These are phyloP conservation scores for Diplodia sapinea DNA, from an alignment of 2,329 filamentous ascomycete genomes.

Conservation along the genomic window DNA sequence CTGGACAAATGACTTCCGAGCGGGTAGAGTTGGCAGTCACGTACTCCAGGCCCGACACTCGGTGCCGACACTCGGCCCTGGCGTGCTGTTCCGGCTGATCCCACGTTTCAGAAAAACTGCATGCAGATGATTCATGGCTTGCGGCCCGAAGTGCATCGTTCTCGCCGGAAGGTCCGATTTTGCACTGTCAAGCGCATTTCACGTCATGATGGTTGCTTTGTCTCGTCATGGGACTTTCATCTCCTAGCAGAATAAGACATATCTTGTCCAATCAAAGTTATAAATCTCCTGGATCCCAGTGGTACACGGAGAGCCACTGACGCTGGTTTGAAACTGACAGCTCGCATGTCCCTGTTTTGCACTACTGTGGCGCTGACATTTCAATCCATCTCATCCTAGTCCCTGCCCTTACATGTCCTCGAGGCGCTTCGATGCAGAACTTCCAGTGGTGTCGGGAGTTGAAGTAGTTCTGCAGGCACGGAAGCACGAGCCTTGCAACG, in stretches of 20 bases:
- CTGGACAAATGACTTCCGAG: slow-evolving; percentile 1
- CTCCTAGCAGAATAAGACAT: neutral
- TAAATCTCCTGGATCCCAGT: neutral
- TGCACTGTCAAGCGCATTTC: neutral
- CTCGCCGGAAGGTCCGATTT: neutral
- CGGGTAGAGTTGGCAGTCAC: neutral
- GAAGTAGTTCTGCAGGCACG: neutral
- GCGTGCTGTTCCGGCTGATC: neutral
- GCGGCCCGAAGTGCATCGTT: neutral
- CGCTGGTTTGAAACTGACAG: neutral
- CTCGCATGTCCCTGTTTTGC: slow-evolving; percentile 1
- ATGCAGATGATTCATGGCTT: neutral
- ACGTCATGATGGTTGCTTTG: neutral
- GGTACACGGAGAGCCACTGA: neutral
- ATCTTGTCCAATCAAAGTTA: neutral
- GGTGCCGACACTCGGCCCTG: neutral
- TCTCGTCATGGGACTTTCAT: neutral
- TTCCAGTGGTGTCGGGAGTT: neutral
- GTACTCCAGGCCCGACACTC: neutral
- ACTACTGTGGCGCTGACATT: slow-evolving; percentile 4
- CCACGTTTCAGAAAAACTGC: neutral
- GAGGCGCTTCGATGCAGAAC: neutral
- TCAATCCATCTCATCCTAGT: neutral
- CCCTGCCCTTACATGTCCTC: neutral
- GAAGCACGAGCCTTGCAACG: slow-evolving; percentile 7